Percentiles rank a stretch among this genome's conserved stretches.
Conservation (phyloP, 2,329 filamentous ascomycete species). For the Neopestalotiopsis clavispora region DNA sequence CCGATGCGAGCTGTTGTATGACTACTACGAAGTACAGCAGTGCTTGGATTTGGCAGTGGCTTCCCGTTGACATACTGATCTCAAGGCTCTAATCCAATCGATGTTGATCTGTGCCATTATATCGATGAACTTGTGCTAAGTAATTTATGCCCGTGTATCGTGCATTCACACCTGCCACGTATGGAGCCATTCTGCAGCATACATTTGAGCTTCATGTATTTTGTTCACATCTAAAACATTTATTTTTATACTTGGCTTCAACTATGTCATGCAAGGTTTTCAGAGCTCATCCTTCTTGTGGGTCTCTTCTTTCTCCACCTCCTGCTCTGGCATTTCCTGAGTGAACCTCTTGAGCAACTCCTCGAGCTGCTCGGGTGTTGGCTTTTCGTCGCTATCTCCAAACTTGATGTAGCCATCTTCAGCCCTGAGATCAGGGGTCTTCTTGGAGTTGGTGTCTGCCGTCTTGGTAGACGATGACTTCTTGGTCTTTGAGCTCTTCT, state of each 20-base stretch:
- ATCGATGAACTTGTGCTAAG: neutral
- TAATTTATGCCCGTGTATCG: neutral
- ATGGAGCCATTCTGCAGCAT: slow-evolving; percentile 7
- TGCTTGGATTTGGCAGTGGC: neutral
- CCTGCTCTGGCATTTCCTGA: slow-evolving; percentile 34
- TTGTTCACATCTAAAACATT: slow-evolving; percentile 21
- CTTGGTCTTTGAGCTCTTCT: slow-evolving; percentile 45
- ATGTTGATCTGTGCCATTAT: neutral
- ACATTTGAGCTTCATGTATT: neutral
- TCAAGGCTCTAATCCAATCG: neutral
- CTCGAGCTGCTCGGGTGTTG: slow-evolving; percentile 54
- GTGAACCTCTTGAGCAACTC: slow-evolving; percentile 56
- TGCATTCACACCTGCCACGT: neutral
- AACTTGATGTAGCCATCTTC: slow-evolving; percentile 40
- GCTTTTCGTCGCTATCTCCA: slow-evolving; percentile 47
- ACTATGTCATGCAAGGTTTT: slow-evolving; percentile 13
- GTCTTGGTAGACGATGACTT: slow-evolving; percentile 44
- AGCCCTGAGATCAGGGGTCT: slow-evolving; percentile 47
- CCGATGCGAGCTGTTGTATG: neutral
- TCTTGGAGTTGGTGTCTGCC: slow-evolving; percentile 37
- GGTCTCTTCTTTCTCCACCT: slow-evolving; percentile 22
- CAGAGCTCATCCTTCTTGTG: slow-evolving; percentile 35
- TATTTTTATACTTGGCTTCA: slow-evolving; percentile 13
- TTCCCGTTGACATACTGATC: neutral
- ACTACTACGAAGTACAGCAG: neutral